phyloP scores from a whole-genome alignment of 306 rosid species.

The Gynostemma pentaphyllum region DNA sequence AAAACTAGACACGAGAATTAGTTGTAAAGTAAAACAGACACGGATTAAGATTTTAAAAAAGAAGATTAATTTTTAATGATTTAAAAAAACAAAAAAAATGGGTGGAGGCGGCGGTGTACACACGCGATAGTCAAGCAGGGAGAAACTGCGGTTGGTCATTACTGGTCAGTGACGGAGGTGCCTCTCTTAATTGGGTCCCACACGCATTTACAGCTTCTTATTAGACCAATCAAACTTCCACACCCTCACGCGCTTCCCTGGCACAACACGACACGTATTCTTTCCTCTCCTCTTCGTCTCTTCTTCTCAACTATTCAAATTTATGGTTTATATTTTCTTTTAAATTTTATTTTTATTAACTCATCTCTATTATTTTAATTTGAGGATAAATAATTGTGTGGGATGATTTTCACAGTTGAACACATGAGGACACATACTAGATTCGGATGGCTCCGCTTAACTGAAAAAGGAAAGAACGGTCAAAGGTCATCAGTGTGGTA shows the following conservation, averaged over 20 bases:
- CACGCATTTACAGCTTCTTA: background rate
- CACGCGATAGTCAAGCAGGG: background rate
- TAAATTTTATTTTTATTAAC: background rate
- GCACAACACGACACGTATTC: background rate
- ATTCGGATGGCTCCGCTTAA: too few species aligned
- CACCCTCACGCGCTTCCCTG: background rate
- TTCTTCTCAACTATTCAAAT: too few species aligned
- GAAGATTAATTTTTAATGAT: background rate
- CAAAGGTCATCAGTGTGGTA: too few species aligned
- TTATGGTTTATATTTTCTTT: too few species aligned
- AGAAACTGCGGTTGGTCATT: background rate
- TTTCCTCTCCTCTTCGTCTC: background rate
- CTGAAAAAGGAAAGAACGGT: too few species aligned
- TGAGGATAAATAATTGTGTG: too few species aligned
- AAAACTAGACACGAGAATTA: too few species aligned
- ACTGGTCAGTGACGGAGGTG: background rate
- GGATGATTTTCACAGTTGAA: too few species aligned
- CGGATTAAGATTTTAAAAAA: background rate
- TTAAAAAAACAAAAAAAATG: background rate
- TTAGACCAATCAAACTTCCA: background rate
- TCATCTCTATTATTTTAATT: too few species aligned
- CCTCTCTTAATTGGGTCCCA: background rate
- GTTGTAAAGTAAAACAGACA: background rate
- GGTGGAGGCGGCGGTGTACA: background rate
- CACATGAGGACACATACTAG: too few species aligned